A percentile compares a stretch with the other conserved stretches of the same genome.
phyloP scores from a whole-genome alignment of 1,284 basidiomycete species.

The Austroboletus novae-zelandiae region DNA sequence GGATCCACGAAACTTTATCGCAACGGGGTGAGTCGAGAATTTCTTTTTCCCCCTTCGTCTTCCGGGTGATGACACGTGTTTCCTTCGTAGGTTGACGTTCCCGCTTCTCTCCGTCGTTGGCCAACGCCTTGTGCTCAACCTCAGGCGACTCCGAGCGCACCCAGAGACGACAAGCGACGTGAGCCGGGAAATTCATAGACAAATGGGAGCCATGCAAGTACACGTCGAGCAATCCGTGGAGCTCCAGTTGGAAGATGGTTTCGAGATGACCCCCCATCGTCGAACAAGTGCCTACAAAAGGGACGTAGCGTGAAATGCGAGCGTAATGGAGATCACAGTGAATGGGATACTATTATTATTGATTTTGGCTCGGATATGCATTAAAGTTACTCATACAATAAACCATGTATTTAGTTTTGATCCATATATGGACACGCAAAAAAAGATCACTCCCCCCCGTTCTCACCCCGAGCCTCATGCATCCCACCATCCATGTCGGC shows the following conservation, averaged over 20 bases:
- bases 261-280: neutral
- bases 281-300: too few relatives aligned
- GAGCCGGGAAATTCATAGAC: conserved; percentile 13
- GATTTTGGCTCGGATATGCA: too few relatives aligned
- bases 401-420: neutral
- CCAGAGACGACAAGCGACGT: conserved; percentile 6
- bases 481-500: too few relatives aligned
- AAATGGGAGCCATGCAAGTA: conserved; percentile 12
- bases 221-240: neutral
- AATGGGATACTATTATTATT: too few relatives aligned
- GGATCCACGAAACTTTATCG: conserved; percentile 19
- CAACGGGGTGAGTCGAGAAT: conserved; percentile 5
- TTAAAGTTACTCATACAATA: too few relatives aligned
- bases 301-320: too few relatives aligned
- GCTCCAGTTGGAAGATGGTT: neutral
- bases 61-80: neutral
- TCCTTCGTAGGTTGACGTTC: conserved; percentile 6
- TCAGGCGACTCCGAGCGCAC: conserved; percentile 4
- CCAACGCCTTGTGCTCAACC: conserved; percentile 27
- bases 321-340: too few relatives aligned
- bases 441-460: conserved; percentile 3
- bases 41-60: neutral
- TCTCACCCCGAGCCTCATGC: too few relatives aligned
- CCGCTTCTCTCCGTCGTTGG: conserved; percentile 17
- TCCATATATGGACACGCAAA: neutral